Evolutionary conservation across 352 stramenopile genomes (phyloP), one percentile per base, ranked within the genome.

Genomic region (Phytophthora lateralis): DNA sequence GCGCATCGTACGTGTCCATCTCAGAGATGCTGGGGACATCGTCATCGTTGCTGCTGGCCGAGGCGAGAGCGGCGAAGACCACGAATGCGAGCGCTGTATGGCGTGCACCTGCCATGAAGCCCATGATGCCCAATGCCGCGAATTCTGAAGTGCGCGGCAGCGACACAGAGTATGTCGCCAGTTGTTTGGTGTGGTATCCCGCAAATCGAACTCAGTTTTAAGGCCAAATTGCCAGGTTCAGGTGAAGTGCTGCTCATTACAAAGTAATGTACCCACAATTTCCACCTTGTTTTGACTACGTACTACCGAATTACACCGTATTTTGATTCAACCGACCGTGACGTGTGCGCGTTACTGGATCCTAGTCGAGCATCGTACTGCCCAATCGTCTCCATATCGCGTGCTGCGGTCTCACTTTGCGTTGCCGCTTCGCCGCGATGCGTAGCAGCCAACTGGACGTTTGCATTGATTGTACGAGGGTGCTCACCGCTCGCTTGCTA

Each of bases 1-100:
- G 18, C 8, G 61, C 60, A 32, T 86, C 75, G 50, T 76, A 76
- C 15, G 38, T 64, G 46, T 82, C 52, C 53, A 85, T 73, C 11
- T 73, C 61, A 41, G 76, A 81, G 26, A 89, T 49, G 26, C 53
- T 63, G 4, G 56, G 50, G 0, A 74, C 34, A 24, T 27, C 26
- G 21, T 60, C 57, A 29, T 64, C 34, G 34, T 64, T 66, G 32
- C 45, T 63, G n/a, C 34, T 60, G n/a, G 42, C 15, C 4, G 18
- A n/a, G 5, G 48, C 26, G n/a, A 72, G 58, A 17, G 21, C 42
- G 11, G 56, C 6, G 27, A 71, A 44, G n/a, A 60, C 21, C 12
- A 60, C 34, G 18, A 70, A 12, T 6, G n/a, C 54, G 29, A 66
- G 29, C 8, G 32, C 24, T 37, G 46, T 9, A 26, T 30, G 32